Percentiles rank a stretch among this genome's conserved stretches.
Conservation (phyloP, 1,284 basidiomycete genomes). For the Puccinia coronata region DNA sequence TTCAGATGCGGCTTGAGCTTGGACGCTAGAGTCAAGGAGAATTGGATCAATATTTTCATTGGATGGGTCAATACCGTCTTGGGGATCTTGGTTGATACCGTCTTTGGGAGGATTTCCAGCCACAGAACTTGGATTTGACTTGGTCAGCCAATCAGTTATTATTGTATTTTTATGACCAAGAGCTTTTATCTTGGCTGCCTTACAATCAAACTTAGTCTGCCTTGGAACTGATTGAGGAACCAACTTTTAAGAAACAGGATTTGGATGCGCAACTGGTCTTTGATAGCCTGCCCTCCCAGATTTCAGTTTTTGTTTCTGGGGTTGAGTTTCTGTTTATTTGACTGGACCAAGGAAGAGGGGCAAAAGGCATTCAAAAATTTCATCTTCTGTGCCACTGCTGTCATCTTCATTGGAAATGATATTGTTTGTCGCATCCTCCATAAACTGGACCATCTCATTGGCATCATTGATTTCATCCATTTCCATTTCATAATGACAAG, state of each 20-base stretch:
- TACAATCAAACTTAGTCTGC: background rate
- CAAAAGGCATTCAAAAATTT: background rate
- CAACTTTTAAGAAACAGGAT: background rate
- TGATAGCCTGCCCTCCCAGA: background rate
- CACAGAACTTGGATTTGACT: background rate
- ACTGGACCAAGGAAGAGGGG: background rate
- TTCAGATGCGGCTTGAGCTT: background rate
- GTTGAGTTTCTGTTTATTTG: background rate
- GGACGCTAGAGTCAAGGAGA: background rate
- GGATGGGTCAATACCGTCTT: background rate
- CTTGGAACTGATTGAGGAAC: background rate
- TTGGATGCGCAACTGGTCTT: background rate
- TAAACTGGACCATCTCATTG: background rate
- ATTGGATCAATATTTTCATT: background rate
- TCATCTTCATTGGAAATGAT: background rate
- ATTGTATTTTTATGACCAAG: background rate
- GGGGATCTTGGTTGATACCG: too few relatives aligned
- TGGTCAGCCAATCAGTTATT: background rate
- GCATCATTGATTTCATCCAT: background rate
- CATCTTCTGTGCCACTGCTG: background rate
- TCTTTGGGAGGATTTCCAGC: background rate
- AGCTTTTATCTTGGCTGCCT: background rate
- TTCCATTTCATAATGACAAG: background rate
- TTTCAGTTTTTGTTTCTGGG: background rate
- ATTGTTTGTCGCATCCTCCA: background rate